Evolutionary conservation across 2,329 filamentous ascomycete species (phyloP).

Genomic region (Botryosphaeria dothidea): DNA sequence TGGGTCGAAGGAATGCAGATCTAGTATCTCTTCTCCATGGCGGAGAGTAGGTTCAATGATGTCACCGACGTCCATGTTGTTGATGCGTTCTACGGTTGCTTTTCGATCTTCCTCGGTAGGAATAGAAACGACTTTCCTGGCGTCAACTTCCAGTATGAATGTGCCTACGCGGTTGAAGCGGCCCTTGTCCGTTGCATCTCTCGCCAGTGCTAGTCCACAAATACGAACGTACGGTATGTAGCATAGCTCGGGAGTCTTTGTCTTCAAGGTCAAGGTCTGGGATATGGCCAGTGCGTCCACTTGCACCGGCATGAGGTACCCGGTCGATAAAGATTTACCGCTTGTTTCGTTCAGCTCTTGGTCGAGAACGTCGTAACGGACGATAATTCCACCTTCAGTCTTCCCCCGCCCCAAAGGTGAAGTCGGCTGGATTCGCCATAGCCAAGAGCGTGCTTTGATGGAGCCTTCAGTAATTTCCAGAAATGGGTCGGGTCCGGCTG

Average conservation of each 20-base stretch:
- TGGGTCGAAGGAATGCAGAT: neutral
- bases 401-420: neutral
- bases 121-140: neutral
- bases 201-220: too few species aligned
- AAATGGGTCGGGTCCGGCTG: neutral
- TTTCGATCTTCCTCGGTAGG: neutral
- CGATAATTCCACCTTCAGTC: too few species aligned
- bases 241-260: too few species aligned
- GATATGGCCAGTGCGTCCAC: too few species aligned
- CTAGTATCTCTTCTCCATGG: neutral
- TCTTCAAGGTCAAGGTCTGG: too few species aligned
- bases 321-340: too few species aligned
- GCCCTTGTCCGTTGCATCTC: neutral
- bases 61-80: neutral
- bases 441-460: neutral
- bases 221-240: too few species aligned
- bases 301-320: too few species aligned
- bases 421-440: neutral
- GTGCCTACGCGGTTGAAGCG: neutral
- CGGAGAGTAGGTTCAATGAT: neutral
- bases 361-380: too few species aligned
- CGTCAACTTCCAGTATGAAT: neutral
- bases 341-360: too few species aligned
- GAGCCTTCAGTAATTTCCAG: neutral
- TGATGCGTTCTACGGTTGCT: neutral